Percentiles rank a stretch among this genome's conserved stretches.
phyloP scores from a whole-genome alignment of 1,284 basidiomycete genomes.

The Jaminaea rosea region DNA sequence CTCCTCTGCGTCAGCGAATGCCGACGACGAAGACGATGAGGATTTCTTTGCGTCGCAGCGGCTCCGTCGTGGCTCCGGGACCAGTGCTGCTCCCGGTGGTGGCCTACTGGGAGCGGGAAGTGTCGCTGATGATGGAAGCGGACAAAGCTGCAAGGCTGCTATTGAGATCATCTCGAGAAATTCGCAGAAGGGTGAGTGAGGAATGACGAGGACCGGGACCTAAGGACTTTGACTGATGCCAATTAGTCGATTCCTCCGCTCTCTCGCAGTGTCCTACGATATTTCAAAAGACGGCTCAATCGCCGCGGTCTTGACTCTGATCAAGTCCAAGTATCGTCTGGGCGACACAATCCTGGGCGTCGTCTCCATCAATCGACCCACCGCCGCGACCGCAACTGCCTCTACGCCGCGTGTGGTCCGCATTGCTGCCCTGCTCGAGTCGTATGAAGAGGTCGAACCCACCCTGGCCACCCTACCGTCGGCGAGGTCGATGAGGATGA shows the following conservation, averaged over 20 bases:
- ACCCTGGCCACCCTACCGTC: conserved; percentile 27
- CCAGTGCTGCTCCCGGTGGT: too few relatives aligned
- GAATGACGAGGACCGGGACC: not conserved
- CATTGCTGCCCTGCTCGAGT: conserved; percentile 37
- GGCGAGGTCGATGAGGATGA: conserved; percentile 19
- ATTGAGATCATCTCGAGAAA: conserved; percentile 82
- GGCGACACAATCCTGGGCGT: conserved; percentile 41
- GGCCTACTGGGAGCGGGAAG: too few relatives aligned
- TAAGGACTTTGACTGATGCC: too few relatives aligned
- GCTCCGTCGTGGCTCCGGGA: too few relatives aligned
- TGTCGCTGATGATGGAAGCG: conserved; percentile 52
- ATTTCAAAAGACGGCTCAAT: conserved; percentile 43
- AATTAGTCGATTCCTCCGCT: not conserved
- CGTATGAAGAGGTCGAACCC: conserved; percentile 39
- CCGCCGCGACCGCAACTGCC: too few relatives aligned
- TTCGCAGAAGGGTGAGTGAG: conserved; percentile 65
- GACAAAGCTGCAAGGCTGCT: conserved; percentile 77
- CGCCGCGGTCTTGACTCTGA: conserved; percentile 39
- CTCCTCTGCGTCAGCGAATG: conserved; percentile 46
- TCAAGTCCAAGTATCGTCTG: conserved; percentile 35
- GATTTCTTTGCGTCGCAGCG: too few relatives aligned
- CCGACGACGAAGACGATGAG: conserved; percentile 49
- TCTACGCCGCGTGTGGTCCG: conserved; percentile 35
- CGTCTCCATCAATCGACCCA: conserved; percentile 31
- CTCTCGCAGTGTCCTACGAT: conserved; percentile 37